Evolutionary conservation across 805 yeast species (phyloP), one percentile per base, ranked within the genome.

Genomic region (Kuraishia cidri): DNA sequence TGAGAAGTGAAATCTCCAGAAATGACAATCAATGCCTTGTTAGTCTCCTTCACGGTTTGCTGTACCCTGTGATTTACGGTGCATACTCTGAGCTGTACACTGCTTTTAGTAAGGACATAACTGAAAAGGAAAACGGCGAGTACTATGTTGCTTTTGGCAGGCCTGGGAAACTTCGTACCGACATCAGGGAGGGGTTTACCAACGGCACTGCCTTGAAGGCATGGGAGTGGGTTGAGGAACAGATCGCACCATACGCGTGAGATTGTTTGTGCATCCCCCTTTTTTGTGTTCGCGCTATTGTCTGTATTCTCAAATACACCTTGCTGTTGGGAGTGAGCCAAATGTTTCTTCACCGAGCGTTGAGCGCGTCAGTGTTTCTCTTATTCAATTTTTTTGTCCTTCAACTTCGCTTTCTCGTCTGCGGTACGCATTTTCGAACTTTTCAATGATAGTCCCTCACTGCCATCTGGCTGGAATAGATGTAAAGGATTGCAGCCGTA

Each of bases 51-150:
- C n/a, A 11, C 13, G 18, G 11, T 26, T 19, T 26, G 13, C 21
- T 10, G 16, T 34, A 16, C 15, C 19, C 20, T 26, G 25, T 16
- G 30, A 37, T 16, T 13, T 33, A 19, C 15, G 68, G 68, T 26
- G 65, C 66, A 3, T 56, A 56, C 39, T 43, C 63, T 3, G 64
- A 58, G 40, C 41, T 59, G 18, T 62, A 41, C 41, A 62, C 54
- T 12, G 63, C 60, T 5, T 49, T 62, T 18, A 45, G 48, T 13
- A 64, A 64, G 15, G 46, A 43, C 2, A 36, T 62, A 14, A 45
- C 54, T 5, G 10, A 34, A 5, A 37, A 34, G 23, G 34, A 42
- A 10, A 42, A 48, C 5, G 64, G 64, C 13, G 46, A 45, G 4
- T 48, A 64, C 43, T 37, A 65, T 35, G 41, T 57, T 35, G 14